phyloP scores from a whole-genome alignment of 371 early-diverging fungal genomes.

The Umbelopsis sp. region DNA sequence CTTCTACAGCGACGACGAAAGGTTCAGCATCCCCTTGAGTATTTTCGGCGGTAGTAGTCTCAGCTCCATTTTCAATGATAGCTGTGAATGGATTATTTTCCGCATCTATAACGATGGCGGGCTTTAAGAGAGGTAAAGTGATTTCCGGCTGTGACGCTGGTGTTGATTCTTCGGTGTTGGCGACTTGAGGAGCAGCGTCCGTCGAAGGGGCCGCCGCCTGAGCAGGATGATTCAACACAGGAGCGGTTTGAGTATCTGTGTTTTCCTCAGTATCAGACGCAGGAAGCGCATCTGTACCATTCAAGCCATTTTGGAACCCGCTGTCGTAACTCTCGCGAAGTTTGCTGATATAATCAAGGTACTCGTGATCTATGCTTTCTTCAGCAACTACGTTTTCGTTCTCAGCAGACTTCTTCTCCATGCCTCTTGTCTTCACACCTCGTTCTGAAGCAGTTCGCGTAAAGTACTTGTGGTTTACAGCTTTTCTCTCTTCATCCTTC shows the following conservation, averaged over 20 bases:
- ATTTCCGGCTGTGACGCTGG: background rate
- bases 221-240: background rate
- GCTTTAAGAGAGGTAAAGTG: background rate
- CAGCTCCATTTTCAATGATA: background rate
- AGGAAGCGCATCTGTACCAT: background rate
- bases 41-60: background rate
- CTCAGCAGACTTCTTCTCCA: constrained; percentile 5
- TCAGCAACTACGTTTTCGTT: background rate
- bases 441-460: background rate
- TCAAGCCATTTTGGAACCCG: background rate
- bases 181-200: background rate
- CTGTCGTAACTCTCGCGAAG: constrained; percentile 1
- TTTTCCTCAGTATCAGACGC: background rate
- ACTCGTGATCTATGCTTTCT: background rate
- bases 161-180: background rate
- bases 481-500: background rate
- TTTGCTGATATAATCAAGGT: constrained; percentile 1
- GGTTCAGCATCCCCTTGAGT: background rate
- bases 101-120: background rate
- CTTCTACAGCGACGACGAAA: background rate
- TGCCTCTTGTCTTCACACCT: background rate
- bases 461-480: constrained; percentile 2
- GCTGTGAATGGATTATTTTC: constrained; percentile 16
- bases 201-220: background rate
- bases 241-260: background rate